Percentiles rank a stretch among this genome's conserved stretches.
Evolutionary conservation across 441 rosid genomes (phyloP).

Genomic region (Metrosideros polymorpha): DNA sequence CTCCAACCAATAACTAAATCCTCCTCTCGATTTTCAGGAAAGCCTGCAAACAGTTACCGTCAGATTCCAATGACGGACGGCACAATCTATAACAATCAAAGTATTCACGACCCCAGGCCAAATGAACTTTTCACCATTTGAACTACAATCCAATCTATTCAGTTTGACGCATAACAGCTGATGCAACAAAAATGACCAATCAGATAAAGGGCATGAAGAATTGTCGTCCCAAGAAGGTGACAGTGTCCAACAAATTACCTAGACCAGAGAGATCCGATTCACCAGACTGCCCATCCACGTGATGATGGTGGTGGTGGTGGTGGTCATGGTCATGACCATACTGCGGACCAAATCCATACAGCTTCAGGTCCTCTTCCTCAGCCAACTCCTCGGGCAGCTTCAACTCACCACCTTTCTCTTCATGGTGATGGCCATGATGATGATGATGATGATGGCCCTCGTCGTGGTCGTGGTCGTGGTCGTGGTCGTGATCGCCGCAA

Average conservation of each 20-base stretch:
- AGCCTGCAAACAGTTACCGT: background rate
- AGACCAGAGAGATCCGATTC: constrained; percentile 38
- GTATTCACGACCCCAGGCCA: background rate
- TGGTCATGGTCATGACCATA: constrained; percentile 5
- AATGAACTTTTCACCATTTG: background rate
- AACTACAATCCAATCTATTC: background rate
- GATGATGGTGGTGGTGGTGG: background rate
- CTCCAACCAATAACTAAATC: background rate
- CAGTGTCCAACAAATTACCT: constrained; percentile 24
- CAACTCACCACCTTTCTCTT: constrained; percentile 8
- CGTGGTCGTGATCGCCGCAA: constrained; percentile 24
- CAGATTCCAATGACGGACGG: background rate
- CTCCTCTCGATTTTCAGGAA: background rate
- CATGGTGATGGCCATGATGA: constrained; percentile 14
- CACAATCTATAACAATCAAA: background rate
- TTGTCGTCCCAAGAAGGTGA: background rate
- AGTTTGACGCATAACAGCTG: background rate
- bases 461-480: constrained; percentile 16
- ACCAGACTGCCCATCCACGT: constrained; percentile 11
- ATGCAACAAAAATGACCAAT: background rate
- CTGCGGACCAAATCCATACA: constrained; percentile 54
- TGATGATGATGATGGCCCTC: constrained; percentile 17
- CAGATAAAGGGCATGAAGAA: background rate
- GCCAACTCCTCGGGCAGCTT: constrained; percentile 81
- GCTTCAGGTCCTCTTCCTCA: constrained; percentile 77